Conservation (phyloP, 805 yeast genomes). For the Ogataea wickerhamii region DNA sequence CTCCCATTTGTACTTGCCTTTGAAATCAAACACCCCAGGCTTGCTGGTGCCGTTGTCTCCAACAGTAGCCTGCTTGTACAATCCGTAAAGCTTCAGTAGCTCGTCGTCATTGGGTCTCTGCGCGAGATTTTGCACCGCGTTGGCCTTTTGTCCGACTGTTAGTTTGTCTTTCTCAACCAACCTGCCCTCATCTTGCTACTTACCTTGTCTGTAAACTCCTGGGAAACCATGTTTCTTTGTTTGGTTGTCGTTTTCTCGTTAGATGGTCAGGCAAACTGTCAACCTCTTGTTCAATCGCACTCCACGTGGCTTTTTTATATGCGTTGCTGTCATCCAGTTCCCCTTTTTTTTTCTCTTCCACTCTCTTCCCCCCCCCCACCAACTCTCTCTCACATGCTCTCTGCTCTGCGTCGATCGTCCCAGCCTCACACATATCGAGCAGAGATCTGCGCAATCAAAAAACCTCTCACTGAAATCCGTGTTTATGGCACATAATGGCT, state of each 20-base stretch:
- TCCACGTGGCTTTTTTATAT: too few species aligned
- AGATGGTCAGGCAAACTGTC: too few species aligned
- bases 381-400: too few species aligned
- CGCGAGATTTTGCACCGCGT: conserved; percentile 69
- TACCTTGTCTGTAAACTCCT: conserved; percentile 35
- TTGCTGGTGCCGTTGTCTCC: conserved; percentile 88
- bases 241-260: neutral
- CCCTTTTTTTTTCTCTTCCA: too few species aligned
- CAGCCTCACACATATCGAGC: too few species aligned
- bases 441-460: too few species aligned
- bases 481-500: too few species aligned
- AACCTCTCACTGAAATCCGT: too few species aligned
- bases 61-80: conserved; percentile 94
- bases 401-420: too few species aligned
- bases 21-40: conserved; percentile 91
- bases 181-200: conserved; percentile 6
- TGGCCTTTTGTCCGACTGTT: conserved; percentile 49
- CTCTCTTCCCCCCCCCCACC: too few species aligned
- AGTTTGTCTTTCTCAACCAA: neutral
- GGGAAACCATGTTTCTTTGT: conserved; percentile 37
- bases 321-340: too few species aligned
- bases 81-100: conserved; percentile 79
- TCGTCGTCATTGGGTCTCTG: conserved; percentile 85
- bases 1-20: conserved; percentile 97
- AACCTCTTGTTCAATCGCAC: too few species aligned